These are phyloP conservation scores for Selaginella tamariscina DNA, from an alignment of 75 land plant species.

Conservation along the genomic window DNA sequence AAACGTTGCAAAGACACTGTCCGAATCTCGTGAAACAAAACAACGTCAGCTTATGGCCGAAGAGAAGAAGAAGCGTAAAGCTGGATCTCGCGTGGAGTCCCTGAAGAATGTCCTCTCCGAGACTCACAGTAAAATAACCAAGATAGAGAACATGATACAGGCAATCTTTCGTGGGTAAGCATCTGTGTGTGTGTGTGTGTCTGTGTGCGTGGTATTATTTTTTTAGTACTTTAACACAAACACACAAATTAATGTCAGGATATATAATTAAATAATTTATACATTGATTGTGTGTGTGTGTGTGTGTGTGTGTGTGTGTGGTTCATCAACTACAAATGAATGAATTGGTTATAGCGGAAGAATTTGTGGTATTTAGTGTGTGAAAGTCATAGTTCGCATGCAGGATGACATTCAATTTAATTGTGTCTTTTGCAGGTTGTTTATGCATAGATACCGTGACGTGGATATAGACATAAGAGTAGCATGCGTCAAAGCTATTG, in stretches of 20 bases:
- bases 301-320: too few relatives aligned
- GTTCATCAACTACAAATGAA: too few relatives aligned
- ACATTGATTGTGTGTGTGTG: too few relatives aligned
- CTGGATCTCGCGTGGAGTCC: conserved; percentile 82
- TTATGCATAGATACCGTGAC: conserved; percentile 91
- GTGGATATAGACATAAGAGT: conserved; percentile 75
- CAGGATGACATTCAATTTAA: not conserved
- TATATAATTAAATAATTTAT: too few relatives aligned
- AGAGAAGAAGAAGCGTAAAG: conserved; percentile 73
- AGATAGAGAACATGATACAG: conserved; percentile 82
- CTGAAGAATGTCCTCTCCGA: conserved; percentile 54
- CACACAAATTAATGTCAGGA: too few relatives aligned
- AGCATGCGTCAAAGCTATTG: conserved; percentile 75
- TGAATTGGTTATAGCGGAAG: too few relatives aligned
- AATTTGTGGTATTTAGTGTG: too few relatives aligned
- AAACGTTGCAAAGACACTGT: conserved; percentile 69
- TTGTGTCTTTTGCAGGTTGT: conserved; percentile 48
- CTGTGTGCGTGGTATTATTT: too few relatives aligned
- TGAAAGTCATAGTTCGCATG: too few relatives aligned
- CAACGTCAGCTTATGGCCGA: conserved; percentile 95
- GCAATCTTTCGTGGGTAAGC: conserved; percentile 82
- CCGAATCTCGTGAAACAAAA: conserved; percentile 74
- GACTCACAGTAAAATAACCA: conserved; percentile 65
- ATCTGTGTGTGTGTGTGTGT: too few relatives aligned
- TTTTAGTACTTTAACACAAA: too few relatives aligned